Evolutionary conservation across 73 alveolate species (phyloP), one percentile per base, ranked within the genome.

Genomic region (Paramecium pentaurelia): DNA sequence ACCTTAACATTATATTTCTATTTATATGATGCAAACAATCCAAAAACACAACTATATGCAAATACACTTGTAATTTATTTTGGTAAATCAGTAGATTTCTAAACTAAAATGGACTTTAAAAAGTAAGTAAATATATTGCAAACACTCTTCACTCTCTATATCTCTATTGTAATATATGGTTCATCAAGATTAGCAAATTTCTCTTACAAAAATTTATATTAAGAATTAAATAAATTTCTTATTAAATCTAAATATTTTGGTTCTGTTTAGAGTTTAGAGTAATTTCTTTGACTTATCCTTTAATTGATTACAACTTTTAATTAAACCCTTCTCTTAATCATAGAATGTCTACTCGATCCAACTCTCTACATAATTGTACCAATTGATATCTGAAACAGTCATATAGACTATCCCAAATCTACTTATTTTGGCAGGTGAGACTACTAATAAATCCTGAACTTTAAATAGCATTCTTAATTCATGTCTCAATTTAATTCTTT

Each of bases 311-410:
- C 77, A 80, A 20, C 77, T 25, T 28, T 42, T 14, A 8, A 22
- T 20, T 14, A 20, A 3, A 8, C 42, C 49, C 30, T 80, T 49
- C 7, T 80, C 49, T 20, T 40, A 7, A 47, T 80, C 75, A 0
- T 12, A 40, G 27, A 80, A 80, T 8, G 28, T 22, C 44, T 59
- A 90, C 89, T 96, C 95, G 94, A 97, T 84, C 99, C 99, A 98
- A 71, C 97, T 93, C 60, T 94, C 95, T 2, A 98, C 97, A 93
- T 98, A 98, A 20, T 96, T 58, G 60, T 42, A 71, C 98, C 98
- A 96, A 80, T 95, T 94, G 73, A 93, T 58, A 30, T 71, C 95
- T 30, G 88, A 93, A 58, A 96, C 95, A 27, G 92, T 93, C 89
- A 92, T 95, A 60, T 88, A 92, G 64, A 94, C 97, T 86, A 96